Evolutionary conservation across 2,329 filamentous ascomycete genomes (phyloP).

Genomic region (Colletotrichum scovillei): DNA sequence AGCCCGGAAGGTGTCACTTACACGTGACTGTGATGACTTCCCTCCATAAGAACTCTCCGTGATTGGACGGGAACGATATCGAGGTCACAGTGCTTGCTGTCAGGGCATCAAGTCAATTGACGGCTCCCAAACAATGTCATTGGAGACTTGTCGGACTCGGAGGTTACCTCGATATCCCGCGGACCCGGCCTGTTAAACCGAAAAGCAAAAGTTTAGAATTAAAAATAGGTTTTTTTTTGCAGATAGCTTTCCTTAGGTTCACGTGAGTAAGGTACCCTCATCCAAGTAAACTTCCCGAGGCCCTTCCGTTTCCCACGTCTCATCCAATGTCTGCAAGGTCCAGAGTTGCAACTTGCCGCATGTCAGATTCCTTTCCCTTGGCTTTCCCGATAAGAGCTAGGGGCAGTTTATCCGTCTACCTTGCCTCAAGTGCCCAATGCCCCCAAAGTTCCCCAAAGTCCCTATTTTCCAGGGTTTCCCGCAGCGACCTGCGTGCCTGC

Average conservation of each 20-base stretch:
- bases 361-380: conserved; percentile 14
- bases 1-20: neutral
- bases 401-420: too few relatives aligned
- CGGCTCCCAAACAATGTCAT: neutral
- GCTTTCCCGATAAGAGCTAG: conserved; percentile 16
- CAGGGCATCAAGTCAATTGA: neutral
- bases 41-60: neutral
- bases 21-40: conserved; percentile 5
- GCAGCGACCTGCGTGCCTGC: neutral
- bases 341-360: conserved; percentile 27
- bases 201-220: neutral
- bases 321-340: conserved; percentile 16
- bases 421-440: neutral
- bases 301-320: conserved; percentile 5
- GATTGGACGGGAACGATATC: neutral
- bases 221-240: neutral
- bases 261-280: neutral
- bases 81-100: neutral
- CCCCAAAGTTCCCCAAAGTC: neutral
- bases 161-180: neutral
- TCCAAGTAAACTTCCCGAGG: conserved; percentile 13
- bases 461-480: neutral
- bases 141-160: neutral
- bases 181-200: too few relatives aligned
- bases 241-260: neutral